These are phyloP conservation scores for Diaporthe longicolla DNA, from an alignment of 2,329 filamentous ascomycete species.

Conservation along the genomic window DNA sequence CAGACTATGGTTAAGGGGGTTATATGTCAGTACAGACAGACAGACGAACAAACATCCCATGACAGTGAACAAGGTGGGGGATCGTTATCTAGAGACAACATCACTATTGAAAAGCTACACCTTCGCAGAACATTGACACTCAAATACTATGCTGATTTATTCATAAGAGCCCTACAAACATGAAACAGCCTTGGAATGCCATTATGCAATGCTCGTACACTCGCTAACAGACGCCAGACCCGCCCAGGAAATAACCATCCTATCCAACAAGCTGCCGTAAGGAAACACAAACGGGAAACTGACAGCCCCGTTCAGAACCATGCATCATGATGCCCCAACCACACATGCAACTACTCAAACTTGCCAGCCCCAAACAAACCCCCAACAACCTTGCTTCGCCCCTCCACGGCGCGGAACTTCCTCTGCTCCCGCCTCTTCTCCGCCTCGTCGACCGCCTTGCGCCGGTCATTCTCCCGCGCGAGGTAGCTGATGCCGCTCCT, in stretches of 20 bases:
- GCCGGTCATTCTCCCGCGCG: slow-evolving; percentile 70
- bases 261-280: not conserved
- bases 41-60: too few species aligned
- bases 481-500: slow-evolving; percentile 73
- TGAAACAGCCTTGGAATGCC: slow-evolving; percentile 12
- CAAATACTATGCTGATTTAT: not conserved
- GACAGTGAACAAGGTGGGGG: not conserved
- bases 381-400: slow-evolving; percentile 68
- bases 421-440: slow-evolving; percentile 71
- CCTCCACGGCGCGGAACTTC: slow-evolving; percentile 71
- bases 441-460: slow-evolving; percentile 67
- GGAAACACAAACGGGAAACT: not conserved
- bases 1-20: not conserved
- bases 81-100: not conserved
- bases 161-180: slow-evolving; percentile 6
- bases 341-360: slow-evolving; percentile 59
- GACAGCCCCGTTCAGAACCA: not conserved
- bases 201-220: slow-evolving; percentile 7
- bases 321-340: not conserved
- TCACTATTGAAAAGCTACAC: not conserved
- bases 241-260: not conserved
- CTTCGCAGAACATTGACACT: not conserved
- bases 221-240: slow-evolving; percentile 16
- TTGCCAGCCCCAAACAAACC: slow-evolving; percentile 70
- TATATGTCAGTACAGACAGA: not conserved